Evolutionary conservation across 345 rosid species (phyloP).

Genomic region (Triadica sebifera): DNA sequence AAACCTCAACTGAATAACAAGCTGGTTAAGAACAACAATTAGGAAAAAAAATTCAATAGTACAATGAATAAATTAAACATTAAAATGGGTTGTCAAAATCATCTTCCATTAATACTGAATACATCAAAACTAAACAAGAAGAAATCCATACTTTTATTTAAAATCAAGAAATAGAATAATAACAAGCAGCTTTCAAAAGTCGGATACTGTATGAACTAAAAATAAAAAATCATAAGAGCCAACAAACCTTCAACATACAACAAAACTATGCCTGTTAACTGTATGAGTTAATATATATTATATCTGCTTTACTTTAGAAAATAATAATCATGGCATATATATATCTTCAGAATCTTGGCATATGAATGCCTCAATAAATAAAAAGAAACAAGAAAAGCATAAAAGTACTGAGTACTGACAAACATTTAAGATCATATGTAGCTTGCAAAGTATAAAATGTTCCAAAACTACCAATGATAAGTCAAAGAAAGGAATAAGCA

Average conservation of each 20-base stretch:
- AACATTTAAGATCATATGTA: too few species aligned
- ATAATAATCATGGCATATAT: too few species aligned
- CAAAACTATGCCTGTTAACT: neutral
- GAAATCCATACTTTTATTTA: neutral
- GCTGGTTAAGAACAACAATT: conserved; percentile 38
- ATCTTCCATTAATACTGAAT: conserved; percentile 9
- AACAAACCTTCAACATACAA: neutral
- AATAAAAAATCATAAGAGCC: too few species aligned
- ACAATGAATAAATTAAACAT: conserved; percentile 5
- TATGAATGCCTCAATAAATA: too few species aligned
- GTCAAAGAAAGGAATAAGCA: too few species aligned
- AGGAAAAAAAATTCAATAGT: conserved; percentile 10
- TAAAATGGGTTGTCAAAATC: conserved; percentile 33
- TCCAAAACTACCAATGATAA: too few species aligned
- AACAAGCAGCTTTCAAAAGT: neutral
- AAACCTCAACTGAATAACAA: conserved; percentile 10
- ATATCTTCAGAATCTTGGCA: too few species aligned
- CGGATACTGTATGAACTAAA: neutral
- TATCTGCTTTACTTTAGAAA: too few species aligned
- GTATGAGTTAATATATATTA: too few species aligned
- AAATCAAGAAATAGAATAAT: neutral
- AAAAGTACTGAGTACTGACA: too few species aligned
- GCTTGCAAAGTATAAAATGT: too few species aligned
- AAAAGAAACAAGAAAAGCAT: too few species aligned
- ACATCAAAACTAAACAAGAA: conserved; percentile 10